Evolutionary conservation across 805 yeast genomes (phyloP).

Genomic region (Komagataella kurtzmanii): DNA sequence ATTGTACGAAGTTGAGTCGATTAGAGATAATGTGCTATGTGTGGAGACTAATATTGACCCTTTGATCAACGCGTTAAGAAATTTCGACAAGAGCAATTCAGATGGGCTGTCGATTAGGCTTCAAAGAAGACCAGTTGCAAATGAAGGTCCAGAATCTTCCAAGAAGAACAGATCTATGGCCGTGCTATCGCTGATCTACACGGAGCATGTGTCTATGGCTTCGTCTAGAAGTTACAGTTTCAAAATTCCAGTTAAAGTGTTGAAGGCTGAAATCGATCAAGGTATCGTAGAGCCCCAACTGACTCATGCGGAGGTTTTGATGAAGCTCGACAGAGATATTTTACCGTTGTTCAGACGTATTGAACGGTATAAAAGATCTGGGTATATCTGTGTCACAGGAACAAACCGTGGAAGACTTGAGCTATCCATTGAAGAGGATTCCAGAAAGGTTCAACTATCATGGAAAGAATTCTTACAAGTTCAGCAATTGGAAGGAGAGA

Average conservation of each 20-base stretch:
- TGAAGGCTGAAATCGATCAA: conserved; percentile 40
- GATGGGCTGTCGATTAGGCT: conserved; percentile 37
- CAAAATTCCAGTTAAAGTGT: conserved; percentile 55
- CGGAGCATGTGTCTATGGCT: conserved; percentile 26
- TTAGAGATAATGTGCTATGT: conserved; percentile 38
- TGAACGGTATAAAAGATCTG: conserved; percentile 49
- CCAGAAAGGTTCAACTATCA: conserved; percentile 35
- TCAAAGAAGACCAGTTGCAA: conserved; percentile 24
- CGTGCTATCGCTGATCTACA: conserved; percentile 39
- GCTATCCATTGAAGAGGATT: conserved; percentile 41
- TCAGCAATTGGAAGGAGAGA: conserved; percentile 13
- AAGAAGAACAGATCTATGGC: conserved; percentile 24
- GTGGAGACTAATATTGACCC: conserved; percentile 54
- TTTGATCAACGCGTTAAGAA: conserved; percentile 40
- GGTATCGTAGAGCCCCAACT: conserved; percentile 52
- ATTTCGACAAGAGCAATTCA: conserved; percentile 39
- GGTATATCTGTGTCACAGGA: conserved; percentile 34
- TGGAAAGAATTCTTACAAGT: conserved; percentile 47
- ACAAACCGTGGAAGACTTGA: conserved; percentile 35
- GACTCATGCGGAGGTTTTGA: conserved; percentile 37
- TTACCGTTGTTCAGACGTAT: conserved; percentile 41
- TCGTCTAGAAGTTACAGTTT: conserved; percentile 49
- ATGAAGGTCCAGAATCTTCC: neutral
- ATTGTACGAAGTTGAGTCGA: conserved; percentile 35
- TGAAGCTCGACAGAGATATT: conserved; percentile 38